Evolutionary conservation across 352 stramenopile species (phyloP).

Genomic region (Phytopythium mirpurense): DNA sequence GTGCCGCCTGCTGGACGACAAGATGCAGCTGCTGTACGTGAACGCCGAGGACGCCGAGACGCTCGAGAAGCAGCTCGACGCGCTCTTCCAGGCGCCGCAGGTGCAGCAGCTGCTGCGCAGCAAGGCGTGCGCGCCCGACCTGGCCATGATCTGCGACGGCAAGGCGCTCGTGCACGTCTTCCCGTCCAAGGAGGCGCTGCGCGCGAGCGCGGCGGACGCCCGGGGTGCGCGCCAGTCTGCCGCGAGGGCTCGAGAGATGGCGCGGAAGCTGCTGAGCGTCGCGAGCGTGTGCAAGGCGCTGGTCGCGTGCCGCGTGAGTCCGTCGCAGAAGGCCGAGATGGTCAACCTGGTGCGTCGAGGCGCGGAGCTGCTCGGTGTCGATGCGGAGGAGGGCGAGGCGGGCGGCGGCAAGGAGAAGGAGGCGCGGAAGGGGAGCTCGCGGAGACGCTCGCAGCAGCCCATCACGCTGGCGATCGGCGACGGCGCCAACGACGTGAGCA

Average conservation of each 20-base stretch:
- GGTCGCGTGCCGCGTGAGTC: slow-evolving; percentile 80
- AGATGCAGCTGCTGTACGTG: slow-evolving; percentile 63
- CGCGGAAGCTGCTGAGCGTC: slow-evolving; percentile 41
- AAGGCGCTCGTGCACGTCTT: slow-evolving; percentile 67
- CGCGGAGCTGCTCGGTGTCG: slow-evolving; percentile 7
- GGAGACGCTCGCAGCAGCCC: slow-evolving; percentile 24
- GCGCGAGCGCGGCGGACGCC: slow-evolving; percentile 19
- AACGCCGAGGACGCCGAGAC: slow-evolving; percentile 40
- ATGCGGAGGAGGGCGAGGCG: not conserved
- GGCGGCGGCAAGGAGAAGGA: not conserved
- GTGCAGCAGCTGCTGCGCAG: slow-evolving; percentile 38
- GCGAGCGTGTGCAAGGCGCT: slow-evolving; percentile 64
- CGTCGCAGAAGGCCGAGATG: slow-evolving; percentile 79
- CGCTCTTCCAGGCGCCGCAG: slow-evolving; percentile 29
- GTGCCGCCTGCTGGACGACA: slow-evolving; percentile 58
- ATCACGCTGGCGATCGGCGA: slow-evolving; percentile 96
- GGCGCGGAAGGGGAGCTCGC: slow-evolving; percentile 7
- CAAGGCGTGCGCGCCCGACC: slow-evolving; percentile 30
- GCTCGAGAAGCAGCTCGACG: slow-evolving; percentile 42
- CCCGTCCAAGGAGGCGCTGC: slow-evolving; percentile 42
- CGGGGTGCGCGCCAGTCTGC: not conserved
- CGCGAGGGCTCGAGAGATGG: slow-evolving; percentile 23
- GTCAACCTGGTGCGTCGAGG: slow-evolving; percentile 60
- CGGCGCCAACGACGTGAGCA: slow-evolving; percentile 98
- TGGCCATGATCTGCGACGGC: slow-evolving; percentile 63